Conservation (phyloP, 495 filamentous ascomycete genomes). For the Aspergillus diversus region DNA sequence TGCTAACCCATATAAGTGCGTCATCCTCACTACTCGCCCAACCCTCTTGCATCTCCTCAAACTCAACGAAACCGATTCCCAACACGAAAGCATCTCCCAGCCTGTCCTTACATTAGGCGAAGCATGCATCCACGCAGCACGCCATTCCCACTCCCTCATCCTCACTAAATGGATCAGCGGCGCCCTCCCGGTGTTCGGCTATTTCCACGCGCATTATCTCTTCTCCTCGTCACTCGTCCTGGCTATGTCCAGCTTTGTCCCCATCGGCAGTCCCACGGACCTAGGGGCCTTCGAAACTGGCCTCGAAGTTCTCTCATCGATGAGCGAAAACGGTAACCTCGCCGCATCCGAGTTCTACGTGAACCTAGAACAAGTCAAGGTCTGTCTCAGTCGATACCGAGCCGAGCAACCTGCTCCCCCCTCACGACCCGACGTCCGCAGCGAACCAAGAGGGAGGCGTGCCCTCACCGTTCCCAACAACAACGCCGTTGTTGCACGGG, state of each 20-base stretch:
- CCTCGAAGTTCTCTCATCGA: slow-evolving; percentile 42
- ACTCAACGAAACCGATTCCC: slow-evolving; percentile 30
- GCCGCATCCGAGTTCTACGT: slow-evolving; percentile 46
- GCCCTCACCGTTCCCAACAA: background rate
- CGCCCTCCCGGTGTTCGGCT: slow-evolving; percentile 48
- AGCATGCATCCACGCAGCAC: slow-evolving; percentile 49
- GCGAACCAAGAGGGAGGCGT: slow-evolving; percentile 1
- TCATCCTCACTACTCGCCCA: slow-evolving; percentile 47
- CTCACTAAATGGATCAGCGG: slow-evolving; percentile 50
- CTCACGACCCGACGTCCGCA: slow-evolving; percentile 3
- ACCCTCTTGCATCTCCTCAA: slow-evolving; percentile 48
- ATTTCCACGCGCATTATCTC: slow-evolving; percentile 52
- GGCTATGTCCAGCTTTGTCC: slow-evolving; percentile 48
- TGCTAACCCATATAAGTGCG: slow-evolving; percentile 28
- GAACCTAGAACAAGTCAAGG: slow-evolving; percentile 42
- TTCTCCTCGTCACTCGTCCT: slow-evolving; percentile 48
- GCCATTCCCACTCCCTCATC: slow-evolving; percentile 48
- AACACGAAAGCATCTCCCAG: slow-evolving; percentile 36
- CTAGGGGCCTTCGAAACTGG: slow-evolving; percentile 43
- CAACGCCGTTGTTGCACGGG: background rate
- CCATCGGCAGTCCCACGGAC: slow-evolving; percentile 42
- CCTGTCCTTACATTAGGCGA: slow-evolving; percentile 47
- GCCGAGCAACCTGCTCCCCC: slow-evolving; percentile 6
- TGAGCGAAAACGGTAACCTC: slow-evolving; percentile 49
- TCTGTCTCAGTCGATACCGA: slow-evolving; percentile 36